Evolutionary conservation across 306 rosid species (phyloP).

Genomic region (Geum urbanum): DNA sequence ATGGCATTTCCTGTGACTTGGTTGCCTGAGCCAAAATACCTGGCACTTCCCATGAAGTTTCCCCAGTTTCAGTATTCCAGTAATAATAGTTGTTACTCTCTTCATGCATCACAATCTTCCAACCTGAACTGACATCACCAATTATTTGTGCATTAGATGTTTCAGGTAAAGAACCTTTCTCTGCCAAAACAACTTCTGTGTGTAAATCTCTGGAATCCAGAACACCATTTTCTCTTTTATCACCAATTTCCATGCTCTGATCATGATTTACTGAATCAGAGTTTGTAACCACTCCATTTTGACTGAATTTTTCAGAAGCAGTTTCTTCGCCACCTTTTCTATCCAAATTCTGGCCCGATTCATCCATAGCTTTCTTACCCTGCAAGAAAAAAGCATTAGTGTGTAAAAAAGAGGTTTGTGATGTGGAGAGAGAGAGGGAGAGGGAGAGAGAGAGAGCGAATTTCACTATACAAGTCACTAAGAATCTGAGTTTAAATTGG

Average conservation of each 20-base stretch:
- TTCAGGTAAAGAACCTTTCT: constrained; percentile 38
- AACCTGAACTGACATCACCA: constrained; percentile 60
- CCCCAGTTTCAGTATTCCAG: constrained; percentile 93
- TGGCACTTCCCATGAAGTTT: constrained; percentile 95
- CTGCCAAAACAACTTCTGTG: constrained; percentile 37
- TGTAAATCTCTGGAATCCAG: constrained; percentile 27
- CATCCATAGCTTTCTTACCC: constrained; percentile 41
- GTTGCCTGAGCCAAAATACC: constrained; percentile 53
- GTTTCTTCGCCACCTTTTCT: constrained; percentile 28
- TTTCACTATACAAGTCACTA: not conserved
- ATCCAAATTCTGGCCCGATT: constrained; percentile 36
- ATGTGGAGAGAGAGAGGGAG: not conserved
- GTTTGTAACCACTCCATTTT: constrained; percentile 31
- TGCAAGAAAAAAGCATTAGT: constrained; percentile 28
- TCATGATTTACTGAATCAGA: constrained; percentile 32
- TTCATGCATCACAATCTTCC: constrained; percentile 95
- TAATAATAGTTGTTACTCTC: constrained; percentile 79
- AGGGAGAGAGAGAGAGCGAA: not conserved
- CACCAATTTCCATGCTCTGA: constrained; percentile 29
- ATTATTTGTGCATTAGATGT: constrained; percentile 34
- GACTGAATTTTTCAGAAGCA: constrained; percentile 38
- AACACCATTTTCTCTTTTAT: constrained; percentile 38
- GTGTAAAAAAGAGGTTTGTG: not conserved
- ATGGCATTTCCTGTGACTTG: constrained; percentile 33
- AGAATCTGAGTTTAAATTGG: not conserved